These are phyloP conservation scores for Suhomyces bolitotheri DNA, from an alignment of 1,139 yeast genomes.

Conservation along the genomic window DNA sequence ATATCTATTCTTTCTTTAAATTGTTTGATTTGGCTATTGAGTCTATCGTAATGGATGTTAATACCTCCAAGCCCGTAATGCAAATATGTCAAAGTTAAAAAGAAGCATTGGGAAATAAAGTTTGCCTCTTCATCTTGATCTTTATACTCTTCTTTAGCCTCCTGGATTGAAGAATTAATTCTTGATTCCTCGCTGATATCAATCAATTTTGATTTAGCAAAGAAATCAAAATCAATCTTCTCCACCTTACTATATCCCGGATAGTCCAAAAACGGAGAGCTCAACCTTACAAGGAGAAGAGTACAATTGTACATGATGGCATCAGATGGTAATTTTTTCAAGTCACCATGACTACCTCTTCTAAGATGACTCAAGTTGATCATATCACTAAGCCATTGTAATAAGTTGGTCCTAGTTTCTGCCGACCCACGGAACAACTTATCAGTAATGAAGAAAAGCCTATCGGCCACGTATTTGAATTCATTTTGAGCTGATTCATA, in stretches of 20 bases:
- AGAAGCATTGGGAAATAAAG: conserved; percentile 88
- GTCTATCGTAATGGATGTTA: conserved; percentile 54
- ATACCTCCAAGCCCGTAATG: conserved; percentile 92
- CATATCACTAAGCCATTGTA: conserved; percentile 69
- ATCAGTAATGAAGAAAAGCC: conserved; percentile 69
- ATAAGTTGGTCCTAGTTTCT: conserved; percentile 59
- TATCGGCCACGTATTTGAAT: conserved; percentile 54
- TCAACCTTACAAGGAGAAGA: conserved; percentile 63
- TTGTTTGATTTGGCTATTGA: conserved; percentile 54
- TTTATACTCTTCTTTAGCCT: conserved; percentile 58
- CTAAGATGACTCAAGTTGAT: conserved; percentile 83
- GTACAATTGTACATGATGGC: conserved; percentile 82
- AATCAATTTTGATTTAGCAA: conserved; percentile 53
- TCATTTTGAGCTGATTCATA: conserved; percentile 62
- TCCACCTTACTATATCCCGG: conserved; percentile 62
- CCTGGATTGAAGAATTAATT: conserved; percentile 71
- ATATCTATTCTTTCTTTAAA: conserved; percentile 52
- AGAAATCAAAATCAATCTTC: conserved; percentile 68
- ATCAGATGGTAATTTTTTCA: conserved; percentile 67
- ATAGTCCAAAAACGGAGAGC: conserved; percentile 80
- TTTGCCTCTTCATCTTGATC: conserved; percentile 48
- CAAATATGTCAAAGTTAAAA: conserved; percentile 70
- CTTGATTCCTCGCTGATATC: conserved; percentile 82
- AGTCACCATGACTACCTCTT: conserved; percentile 81
- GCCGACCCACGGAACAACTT: conserved; percentile 76